Percentiles rank a stretch among this genome's conserved stretches.
Evolutionary conservation across 1,284 basidiomycete species (phyloP).

Genomic region (Apiotrichum siamense): DNA sequence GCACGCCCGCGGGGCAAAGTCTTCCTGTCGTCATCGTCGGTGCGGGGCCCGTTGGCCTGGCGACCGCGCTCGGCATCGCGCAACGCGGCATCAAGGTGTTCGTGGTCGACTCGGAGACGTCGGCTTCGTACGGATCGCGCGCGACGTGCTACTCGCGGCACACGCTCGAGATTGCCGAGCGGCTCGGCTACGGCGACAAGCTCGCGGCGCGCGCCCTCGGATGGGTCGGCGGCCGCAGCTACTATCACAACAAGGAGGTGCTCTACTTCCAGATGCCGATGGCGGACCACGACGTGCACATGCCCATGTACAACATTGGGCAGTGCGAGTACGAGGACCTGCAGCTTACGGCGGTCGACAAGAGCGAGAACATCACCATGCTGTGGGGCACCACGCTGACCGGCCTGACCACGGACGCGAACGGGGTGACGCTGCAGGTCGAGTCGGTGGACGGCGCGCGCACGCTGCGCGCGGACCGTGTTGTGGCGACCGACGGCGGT

Average conservation of each 20-base stretch:
- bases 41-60: constrained; percentile 16
- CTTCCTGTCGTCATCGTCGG: constrained; percentile 15
- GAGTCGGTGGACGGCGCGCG: constrained; percentile 13
- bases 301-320: constrained; percentile 19
- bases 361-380: constrained; percentile 11
- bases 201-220: constrained; percentile 10
- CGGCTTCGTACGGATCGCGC: constrained; percentile 16
- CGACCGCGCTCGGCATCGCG: constrained; percentile 10
- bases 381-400: constrained; percentile 11
- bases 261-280: constrained; percentile 18
- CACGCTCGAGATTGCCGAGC: constrained; percentile 16
- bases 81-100: constrained; percentile 15
- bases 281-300: neutral
- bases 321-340: constrained; percentile 21
- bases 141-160: constrained; percentile 20
- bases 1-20: constrained; percentile 5
- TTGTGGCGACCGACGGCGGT: constrained; percentile 14
- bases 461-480: constrained; percentile 11
- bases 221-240: constrained; percentile 14
- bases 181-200: constrained; percentile 13
- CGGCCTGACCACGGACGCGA: constrained; percentile 3
- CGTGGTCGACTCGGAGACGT: constrained; percentile 12
- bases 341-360: constrained; percentile 7
- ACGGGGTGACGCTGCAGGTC: constrained; percentile 13
- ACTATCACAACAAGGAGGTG: constrained; percentile 16